Base-by-base conservation (phyloP, 2,329 filamentous ascomycete species). In the Pseudophaeomoniella oleicola region DNA sequence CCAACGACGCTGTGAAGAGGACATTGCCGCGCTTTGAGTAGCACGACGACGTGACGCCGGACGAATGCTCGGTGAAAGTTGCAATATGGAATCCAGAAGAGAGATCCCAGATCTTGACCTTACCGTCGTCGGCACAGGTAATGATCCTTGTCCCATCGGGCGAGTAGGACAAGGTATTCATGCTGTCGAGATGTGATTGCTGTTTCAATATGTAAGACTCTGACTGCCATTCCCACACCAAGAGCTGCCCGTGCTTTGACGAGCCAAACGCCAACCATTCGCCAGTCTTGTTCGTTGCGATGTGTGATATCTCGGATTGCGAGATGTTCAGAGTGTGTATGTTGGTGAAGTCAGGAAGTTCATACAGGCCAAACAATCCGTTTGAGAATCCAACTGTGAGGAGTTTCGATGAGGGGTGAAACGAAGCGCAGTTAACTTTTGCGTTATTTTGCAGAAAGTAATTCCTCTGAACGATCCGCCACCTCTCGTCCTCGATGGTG, bases 161-260 rank as follows among this genome's bases (percentile, higher is more conserved):
- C 4, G 90, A 88, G 59, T 96, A 98, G 5, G 82, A 80, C 3
- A 98, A 67, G 1, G 86, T 74, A 57, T 96, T 96, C 74, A 96
- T 87, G 2, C 85, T 81, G 55, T 98, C 90, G 45, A 94, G 87
- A 59, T 98, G 90, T 0, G 88, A 90, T 58, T 96, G 90, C 53
- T 98, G 90, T 60, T 98, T 98, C 34, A 98, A 66, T 40, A 98
- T 92, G 57, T 98, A 98, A 4, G 88, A 96, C 58, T 98, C 92
- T 0, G 90, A 98, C 55, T 96, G 88, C 87, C 92, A 98, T 57
- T 98, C 90, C 90, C 90, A 98, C 3, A 98, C 90, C 3, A 98
- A 64, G n/a, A 98, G 67, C 54, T 98, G 90, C 1, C 92, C 92
- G 4, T 94, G 70, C 50, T 92, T 92, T 2, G 90, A 93, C 1